Evolutionary conservation across 805 yeast genomes (phyloP).

Genomic region (Yamadazyma kitorensis): DNA sequence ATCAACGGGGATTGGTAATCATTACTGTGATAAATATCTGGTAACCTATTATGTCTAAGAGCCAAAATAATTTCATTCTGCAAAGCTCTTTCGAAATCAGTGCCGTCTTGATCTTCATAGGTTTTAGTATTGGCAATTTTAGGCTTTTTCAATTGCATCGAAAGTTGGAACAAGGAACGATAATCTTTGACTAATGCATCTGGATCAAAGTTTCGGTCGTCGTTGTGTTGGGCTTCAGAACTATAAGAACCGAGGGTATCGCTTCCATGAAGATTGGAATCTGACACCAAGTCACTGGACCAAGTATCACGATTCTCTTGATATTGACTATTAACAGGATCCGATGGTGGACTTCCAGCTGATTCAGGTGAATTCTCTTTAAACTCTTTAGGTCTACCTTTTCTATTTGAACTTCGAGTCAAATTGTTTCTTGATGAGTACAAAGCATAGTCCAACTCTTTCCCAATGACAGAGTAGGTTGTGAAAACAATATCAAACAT

Average conservation of each 20-base stretch:
- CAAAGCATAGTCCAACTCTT: constrained; percentile 76
- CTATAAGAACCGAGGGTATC: too few relatives aligned
- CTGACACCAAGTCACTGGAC: too few relatives aligned
- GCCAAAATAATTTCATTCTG: constrained; percentile 32
- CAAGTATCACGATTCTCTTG: constrained; percentile 2
- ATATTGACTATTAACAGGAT: neutral
- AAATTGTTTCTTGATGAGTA: constrained; percentile 59
- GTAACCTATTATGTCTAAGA: constrained; percentile 23
- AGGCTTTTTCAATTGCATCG: constrained; percentile 22
- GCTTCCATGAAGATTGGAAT: too few relatives aligned
- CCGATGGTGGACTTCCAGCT: neutral
- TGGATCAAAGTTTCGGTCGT: neutral
- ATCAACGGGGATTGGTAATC: constrained; percentile 82
- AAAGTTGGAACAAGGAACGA: constrained; percentile 25
- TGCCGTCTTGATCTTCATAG: constrained; percentile 18
- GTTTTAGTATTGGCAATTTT: constrained; percentile 24
- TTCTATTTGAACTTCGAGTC: constrained; percentile 37
- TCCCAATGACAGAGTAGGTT: constrained; percentile 67
- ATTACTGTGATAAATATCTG: constrained; percentile 18
- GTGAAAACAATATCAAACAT: constrained; percentile 77
- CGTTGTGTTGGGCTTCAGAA: too few relatives aligned
- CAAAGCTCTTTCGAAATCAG: constrained; percentile 31
- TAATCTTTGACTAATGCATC: constrained; percentile 15
- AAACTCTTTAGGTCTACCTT: constrained; percentile 11
- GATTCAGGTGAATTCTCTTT: constrained; percentile 5